Evolutionary conservation across 768 basidiomycete species (phyloP), one percentile per base, ranked within the genome.

Genomic region (Mycena rebaudengoi): DNA sequence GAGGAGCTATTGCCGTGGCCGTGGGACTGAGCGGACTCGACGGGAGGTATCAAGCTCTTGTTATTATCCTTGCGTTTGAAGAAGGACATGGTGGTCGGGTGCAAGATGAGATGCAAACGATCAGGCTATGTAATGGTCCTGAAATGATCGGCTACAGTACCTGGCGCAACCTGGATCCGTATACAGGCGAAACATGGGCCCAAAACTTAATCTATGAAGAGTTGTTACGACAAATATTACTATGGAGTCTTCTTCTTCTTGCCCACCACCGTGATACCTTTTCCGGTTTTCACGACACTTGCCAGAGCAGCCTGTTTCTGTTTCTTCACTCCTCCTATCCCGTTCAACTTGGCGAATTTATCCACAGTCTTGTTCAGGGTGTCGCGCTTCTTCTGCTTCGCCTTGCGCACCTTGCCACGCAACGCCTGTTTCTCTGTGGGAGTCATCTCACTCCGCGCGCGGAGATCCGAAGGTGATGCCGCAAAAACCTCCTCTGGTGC

Each of bases 401-500:
- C 75, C 77, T 94, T 94, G 55, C 89, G 85, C 69, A 89, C 84
- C 70, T 88, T 91, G 66, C 84, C 83, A 55, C 88, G 88, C 32
- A 87, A 74, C 0, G 89, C 77, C 50, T 88, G 88, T 79, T 98
- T 98, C 79, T 98, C 91, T 20, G 80, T 75, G 1, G 96, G 93
- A 4, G 94, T 94, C 49, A 98, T 80, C 75, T 99, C 97, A 49
- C 88, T 89, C 40, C 87, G 85, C 3, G 89, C 84, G 40, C 88
- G 88, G 23, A 86, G 82, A 48, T 85, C 83, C 3, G 84, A 76
- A 0, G 86, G 71, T 3, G 84, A 75, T 0, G 91, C 85, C 0
- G 89, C 81, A 69, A 91, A 91, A 14, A 99, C 80, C 77, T 99
- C 98, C 74, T 99, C 95, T 1, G 98, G 98, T 0, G 98, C 95